Evolutionary conservation across 805 yeast genomes (phyloP), one percentile per base, ranked within the genome.

Genomic region (Metschnikowia kunwiensis): DNA sequence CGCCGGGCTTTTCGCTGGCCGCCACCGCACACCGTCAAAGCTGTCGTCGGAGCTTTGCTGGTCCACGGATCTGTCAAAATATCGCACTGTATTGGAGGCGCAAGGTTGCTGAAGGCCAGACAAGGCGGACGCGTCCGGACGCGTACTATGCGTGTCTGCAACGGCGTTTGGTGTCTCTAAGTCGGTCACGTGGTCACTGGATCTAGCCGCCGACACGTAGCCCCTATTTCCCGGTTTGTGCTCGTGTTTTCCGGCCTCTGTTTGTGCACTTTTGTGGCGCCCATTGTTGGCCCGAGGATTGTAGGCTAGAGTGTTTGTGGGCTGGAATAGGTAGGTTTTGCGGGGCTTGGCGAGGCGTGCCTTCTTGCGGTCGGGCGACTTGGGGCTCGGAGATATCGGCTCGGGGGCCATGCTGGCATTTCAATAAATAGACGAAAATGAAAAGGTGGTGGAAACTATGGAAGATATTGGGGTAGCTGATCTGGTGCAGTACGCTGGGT

Each of bases 21-120:
- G 32, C 61, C 61, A 57, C 30, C 65, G 52, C 21, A 68, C 55
- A 1, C 72, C 72, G 27, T 68, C 73, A 41, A 63, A 66, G 38
- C 69, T 64, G 33, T 68, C 72, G 36, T 68, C 73, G 0, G 72
- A 65, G 38, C 67, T 59, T 35, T 62, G 69, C 17, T 48, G 54
- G 13, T 57, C 60, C 17, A 35, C 27, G 18, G 51, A 40, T 22
- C 34, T 32, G 30, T 42, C 46, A 15, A 32, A 32, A 6, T 26
- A 15, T n/a, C 28, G 30, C 13, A 12, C n/a, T 5, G 14, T n/a
- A 5, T 23, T 18, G 2, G 24, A 10, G 8, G 18, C 20, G 8
- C n/a, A n/a, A n/a, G n/a, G n/a, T n/a, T n/a, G n/a, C n/a, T 22
- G 11, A 10, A 27, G 9, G 9, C 32, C 19, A 13, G 27, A 15